A percentile compares a stretch with the other conserved stretches of the same genome.
Evolutionary conservation across 2,329 filamentous ascomycete genomes (phyloP).

Genomic region (Ophiostoma sp.): DNA sequence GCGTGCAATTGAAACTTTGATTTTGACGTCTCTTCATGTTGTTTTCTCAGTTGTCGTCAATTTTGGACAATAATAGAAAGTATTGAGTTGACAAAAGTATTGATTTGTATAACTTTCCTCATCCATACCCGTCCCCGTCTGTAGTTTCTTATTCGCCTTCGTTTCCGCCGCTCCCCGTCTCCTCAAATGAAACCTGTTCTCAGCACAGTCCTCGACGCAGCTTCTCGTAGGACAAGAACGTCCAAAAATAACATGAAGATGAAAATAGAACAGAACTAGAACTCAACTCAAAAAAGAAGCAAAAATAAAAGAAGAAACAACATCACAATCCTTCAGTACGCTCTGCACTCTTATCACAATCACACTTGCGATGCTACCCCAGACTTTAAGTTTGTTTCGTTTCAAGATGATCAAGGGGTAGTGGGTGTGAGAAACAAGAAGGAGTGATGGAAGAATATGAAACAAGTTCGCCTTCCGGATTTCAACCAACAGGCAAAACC

Average conservation of each 20-base stretch:
- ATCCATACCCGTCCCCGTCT: not conserved
- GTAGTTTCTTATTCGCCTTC: not conserved
- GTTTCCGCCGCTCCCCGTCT: not conserved
- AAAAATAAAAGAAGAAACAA: not conserved
- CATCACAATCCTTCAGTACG: not conserved
- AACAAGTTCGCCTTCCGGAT: not conserved
- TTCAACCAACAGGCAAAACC: not conserved
- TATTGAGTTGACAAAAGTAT: too few species aligned
- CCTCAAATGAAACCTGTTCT: not conserved
- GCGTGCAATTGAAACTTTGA: too few species aligned
- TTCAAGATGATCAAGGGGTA: conserved; percentile 5
- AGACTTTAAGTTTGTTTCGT: conserved; percentile 4
- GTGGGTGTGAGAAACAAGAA: not conserved
- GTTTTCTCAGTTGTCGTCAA: too few species aligned
- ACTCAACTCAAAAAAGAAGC: not conserved
- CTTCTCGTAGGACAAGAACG: not conserved
- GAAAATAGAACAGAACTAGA: not conserved
- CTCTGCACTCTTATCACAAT: not conserved
- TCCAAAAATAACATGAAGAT: not conserved
- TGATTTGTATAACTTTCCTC: too few species aligned
- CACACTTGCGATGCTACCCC: conserved; percentile 7
- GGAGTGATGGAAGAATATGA: conserved; percentile 1
- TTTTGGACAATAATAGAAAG: too few species aligned
- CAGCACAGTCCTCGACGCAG: not conserved
- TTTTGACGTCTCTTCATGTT: too few species aligned